Conservation (phyloP, 495 filamentous ascomycete genomes). For the Penicillium chermesinum region DNA sequence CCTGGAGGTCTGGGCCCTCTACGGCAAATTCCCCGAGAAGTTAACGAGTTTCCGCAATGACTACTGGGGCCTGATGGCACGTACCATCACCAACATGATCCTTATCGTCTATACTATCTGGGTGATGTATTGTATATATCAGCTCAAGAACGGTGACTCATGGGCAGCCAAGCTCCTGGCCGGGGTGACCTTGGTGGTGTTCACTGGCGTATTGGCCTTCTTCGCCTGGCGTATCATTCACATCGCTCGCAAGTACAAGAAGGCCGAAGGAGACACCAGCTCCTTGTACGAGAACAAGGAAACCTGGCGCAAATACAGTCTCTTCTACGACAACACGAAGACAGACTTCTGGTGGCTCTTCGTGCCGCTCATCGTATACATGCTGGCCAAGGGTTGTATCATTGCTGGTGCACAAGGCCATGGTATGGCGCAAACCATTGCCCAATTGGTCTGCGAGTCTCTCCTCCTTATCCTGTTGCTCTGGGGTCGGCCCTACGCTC, state of each 20-base stretch:
- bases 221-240: constrained; percentile 80
- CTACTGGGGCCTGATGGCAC: constrained; percentile 87
- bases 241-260: constrained; percentile 69
- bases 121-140: constrained; percentile 94
- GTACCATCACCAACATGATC: constrained; percentile 87
- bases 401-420: constrained; percentile 85
- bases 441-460: constrained; percentile 75
- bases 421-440: constrained; percentile 72
- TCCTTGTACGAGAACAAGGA: constrained; percentile 82
- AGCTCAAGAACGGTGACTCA: constrained; percentile 89
- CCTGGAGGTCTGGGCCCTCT: constrained; percentile 86
- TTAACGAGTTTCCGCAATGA: constrained; percentile 84
- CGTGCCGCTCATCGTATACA: constrained; percentile 84
- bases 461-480: constrained; percentile 65
- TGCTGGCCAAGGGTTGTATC: constrained; percentile 83
- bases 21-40: constrained; percentile 77
- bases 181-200: constrained; percentile 70
- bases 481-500: constrained; percentile 82
- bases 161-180: constrained; percentile 91
- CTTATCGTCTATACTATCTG: constrained; percentile 90
- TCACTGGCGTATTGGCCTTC: constrained; percentile 71
- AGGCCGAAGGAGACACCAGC: constrained; percentile 64
- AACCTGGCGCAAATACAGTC: constrained; percentile 89
- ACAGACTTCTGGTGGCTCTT: constrained; percentile 96
- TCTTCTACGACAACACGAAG: constrained; percentile 96